These are phyloP conservation scores for Canariomyces notabilis DNA, from an alignment of 2,329 filamentous ascomycete species.

Conservation along the genomic window DNA sequence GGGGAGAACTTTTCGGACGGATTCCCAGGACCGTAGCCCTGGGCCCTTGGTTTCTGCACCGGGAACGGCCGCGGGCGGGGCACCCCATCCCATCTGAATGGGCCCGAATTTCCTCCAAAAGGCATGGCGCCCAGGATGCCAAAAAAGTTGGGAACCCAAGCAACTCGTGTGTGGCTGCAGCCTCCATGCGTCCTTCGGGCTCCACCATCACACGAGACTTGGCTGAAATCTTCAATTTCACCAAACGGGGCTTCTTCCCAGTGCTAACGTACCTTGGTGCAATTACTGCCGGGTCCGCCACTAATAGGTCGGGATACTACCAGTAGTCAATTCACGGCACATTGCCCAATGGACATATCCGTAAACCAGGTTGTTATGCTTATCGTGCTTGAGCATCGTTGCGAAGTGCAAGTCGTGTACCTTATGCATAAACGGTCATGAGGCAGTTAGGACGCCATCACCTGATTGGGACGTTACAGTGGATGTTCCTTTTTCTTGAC, in stretches of 20 bases:
- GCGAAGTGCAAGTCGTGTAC: no score
- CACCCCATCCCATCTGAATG: not conserved
- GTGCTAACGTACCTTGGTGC: no score
- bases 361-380: no score
- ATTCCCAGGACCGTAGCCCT: conserved; percentile 20
- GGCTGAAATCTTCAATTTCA: not conserved
- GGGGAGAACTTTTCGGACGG: conserved; percentile 11
- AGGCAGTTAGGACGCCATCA: no score
- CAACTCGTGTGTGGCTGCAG: not conserved
- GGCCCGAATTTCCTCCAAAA: conserved; percentile 9
- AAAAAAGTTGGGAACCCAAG: not conserved
- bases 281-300: no score
- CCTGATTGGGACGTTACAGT: not conserved
- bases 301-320: no score
- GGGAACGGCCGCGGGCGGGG: conserved; percentile 16
- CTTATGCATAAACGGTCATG: no score
- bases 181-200: not conserved
- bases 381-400: no score
- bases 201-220: not conserved
- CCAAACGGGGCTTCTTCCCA: no score
- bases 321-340: no score
- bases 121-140: not conserved
- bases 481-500: conserved; percentile 6
- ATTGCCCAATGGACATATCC: no score
- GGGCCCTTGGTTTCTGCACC: conserved; percentile 9